Percentiles rank a stretch among this genome's conserved stretches.
These are phyloP conservation scores for Penicillium nordicum DNA, from an alignment of 2,329 filamentous ascomycete species.

Conservation along the genomic window DNA sequence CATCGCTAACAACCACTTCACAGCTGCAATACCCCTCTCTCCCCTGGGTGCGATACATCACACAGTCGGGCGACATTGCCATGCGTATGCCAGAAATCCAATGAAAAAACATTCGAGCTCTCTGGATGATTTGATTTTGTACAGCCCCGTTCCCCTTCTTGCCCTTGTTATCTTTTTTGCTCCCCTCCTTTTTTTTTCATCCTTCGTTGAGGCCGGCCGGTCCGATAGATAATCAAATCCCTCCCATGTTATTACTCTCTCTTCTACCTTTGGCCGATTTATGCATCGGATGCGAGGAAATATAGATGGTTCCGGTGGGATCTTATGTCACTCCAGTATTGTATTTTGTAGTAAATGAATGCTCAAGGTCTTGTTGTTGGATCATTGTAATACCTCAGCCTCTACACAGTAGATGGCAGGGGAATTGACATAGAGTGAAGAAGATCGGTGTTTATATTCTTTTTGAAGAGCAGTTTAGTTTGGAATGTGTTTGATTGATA, in stretches of 20 bases:
- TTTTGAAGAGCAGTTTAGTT: not conserved
- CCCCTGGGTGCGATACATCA: conserved; percentile 98
- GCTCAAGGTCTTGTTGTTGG: not conserved
- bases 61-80: conserved; percentile 93
- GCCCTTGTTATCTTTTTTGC: conserved; percentile 2
- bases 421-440: not conserved
- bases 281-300: conserved; percentile 3
- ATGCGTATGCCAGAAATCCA: conserved; percentile 89
- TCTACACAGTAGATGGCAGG: not conserved
- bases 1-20: conserved; percentile 1
- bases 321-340: not conserved
- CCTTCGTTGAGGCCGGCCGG: conserved; percentile 25
- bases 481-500: not conserved
- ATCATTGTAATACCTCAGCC: not conserved
- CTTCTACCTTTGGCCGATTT: not conserved
- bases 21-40: conserved; percentile 98
- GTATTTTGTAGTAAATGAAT: not conserved
- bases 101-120: conserved; percentile 43
- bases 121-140: conserved; percentile 20
- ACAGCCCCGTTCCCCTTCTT: conserved; percentile 14
- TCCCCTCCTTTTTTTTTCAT: conserved; percentile 5
- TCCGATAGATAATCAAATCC: conserved; percentile 29
- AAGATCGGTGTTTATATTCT: too few species aligned
- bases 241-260: conserved; percentile 8
- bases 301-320: conserved; percentile 1